Base-by-base conservation (phyloP, 257 asterid genomes). In the Forsythia viridissima region DNA sequence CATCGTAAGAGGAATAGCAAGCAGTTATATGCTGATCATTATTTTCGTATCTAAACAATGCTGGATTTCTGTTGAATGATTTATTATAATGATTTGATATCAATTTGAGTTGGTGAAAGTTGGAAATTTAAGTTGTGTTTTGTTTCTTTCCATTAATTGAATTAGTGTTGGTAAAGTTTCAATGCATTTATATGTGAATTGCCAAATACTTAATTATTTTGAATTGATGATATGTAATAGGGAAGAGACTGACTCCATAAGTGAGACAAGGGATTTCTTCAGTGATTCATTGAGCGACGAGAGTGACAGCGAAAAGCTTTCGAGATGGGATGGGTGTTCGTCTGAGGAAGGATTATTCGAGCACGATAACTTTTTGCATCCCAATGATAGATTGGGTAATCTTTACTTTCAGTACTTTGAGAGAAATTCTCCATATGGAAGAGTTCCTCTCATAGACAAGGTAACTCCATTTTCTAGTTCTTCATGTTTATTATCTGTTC, bases 391-490 rank as follows among this genome's bases (percentile, higher is more conserved):
- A 85, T 80, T 86, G 86, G 94, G 94, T 30, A 82, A 88, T 80
- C 96, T 84, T 76, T 91, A 91, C 80, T 84, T 88, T 73, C 92
- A 89, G 74, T 89, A 89, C 81, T 89, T 91, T 20, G 96, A 91
- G 87, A 80, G 86, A 79, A 82, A 91, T 41, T 87, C 94, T 21
- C 96, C 96, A 4, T 91, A 91, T 21, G 90, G 88, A 75, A 85
- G 96, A 83, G 91, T 88, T 75, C 96, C 96, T 70, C 88, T 91
- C 41, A 84, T 80, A 75, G 96, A 89, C 81, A 91, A 89, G 96
- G 96, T 91, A 85, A 20, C 15, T 43, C 15, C 37, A 4, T 68
- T 73, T 38, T 20, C 30, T 10, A 42, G 59, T 15, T 72, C 41
- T 55, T 63, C 39, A 34, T 40, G 41, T 5, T 34, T 21, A 9